Percentiles rank a stretch among this genome's conserved stretches.
phyloP scores from a whole-genome alignment of 2,329 filamentous ascomycete species.

The Myriosclerotinia curreyana region DNA sequence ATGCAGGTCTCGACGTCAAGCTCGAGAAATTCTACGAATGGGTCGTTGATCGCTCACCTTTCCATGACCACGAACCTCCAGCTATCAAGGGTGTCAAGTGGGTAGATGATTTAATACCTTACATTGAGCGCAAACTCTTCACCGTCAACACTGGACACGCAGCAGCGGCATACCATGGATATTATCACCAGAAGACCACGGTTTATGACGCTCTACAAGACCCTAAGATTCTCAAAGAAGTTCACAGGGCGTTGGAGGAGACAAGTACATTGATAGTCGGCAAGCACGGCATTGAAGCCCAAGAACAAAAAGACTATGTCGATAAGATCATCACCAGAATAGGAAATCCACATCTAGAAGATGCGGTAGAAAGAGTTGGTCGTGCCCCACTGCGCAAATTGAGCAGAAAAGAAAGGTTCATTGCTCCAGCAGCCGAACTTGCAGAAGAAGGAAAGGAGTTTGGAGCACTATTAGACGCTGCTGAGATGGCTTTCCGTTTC shows the following conservation, averaged over 20 bases:
- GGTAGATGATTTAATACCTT: conserved; percentile 86
- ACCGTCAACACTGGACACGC: conserved; percentile 99
- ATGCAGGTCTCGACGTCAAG: conserved; percentile 82
- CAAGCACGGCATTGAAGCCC: conserved; percentile 75
- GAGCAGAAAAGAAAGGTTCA: conserved; percentile 90
- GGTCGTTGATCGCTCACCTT: conserved; percentile 88
- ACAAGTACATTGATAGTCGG: conserved; percentile 80
- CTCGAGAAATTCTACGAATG: conserved; percentile 99
- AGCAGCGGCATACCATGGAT: conserved; percentile 91
- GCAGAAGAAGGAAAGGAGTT: conserved; percentile 75
- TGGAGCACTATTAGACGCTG: conserved; percentile 71
- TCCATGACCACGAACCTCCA: conserved; percentile 67
- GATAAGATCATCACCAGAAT: conserved; percentile 90
- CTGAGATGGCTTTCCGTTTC: conserved; percentile 93
- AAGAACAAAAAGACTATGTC: conserved; percentile 82
- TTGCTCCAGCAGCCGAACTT: conserved; percentile 85
- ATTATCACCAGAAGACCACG: conserved; percentile 79
- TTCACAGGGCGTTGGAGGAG: conserved; percentile 77
- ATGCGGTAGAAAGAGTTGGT: conserved; percentile 91
- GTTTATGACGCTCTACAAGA: conserved; percentile 88
- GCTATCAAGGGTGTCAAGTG: conserved; percentile 86
- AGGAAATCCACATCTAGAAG: conserved; percentile 88
- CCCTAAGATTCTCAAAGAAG: conserved; percentile 72
- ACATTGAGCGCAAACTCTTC: conserved; percentile 99
- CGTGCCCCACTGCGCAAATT: conserved; percentile 93